A percentile compares a stretch with the other conserved stretches of the same genome.
These are phyloP conservation scores for Cyberlindnera maritima DNA, from an alignment of 805 yeast genomes.

Conservation along the genomic window DNA sequence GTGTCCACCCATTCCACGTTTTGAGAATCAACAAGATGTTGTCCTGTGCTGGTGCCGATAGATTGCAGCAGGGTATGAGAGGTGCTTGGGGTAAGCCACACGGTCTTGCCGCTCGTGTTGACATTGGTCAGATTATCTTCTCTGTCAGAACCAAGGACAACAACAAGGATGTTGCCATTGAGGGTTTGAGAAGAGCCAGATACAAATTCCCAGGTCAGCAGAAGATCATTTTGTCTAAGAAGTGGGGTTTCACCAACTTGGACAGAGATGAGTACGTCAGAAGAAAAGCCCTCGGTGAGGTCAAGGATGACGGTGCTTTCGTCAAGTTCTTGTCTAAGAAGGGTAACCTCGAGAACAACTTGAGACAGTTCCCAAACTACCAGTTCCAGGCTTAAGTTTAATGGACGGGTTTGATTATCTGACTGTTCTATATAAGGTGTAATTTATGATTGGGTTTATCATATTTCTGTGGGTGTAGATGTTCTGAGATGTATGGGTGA, in stretches of 20 bases:
- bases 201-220: slow-evolving; percentile 99
- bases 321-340: slow-evolving; percentile 96
- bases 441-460: slow-evolving; percentile 10
- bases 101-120: slow-evolving; percentile 99
- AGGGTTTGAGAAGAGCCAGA: slow-evolving; percentile 99
- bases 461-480: slow-evolving; percentile 3
- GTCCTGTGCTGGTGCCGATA: slow-evolving; percentile 99
- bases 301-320: slow-evolving; percentile 99
- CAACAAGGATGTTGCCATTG: slow-evolving; percentile 96
- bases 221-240: slow-evolving; percentile 97
- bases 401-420: slow-evolving; percentile 1
- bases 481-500: neutral
- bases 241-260: slow-evolving; percentile 99
- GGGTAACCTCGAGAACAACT: slow-evolving; percentile 93
- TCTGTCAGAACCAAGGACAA: slow-evolving; percentile 98
- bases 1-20: slow-evolving; percentile 99
- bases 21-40: slow-evolving; percentile 99
- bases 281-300: slow-evolving; percentile 92
- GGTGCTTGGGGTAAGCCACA: slow-evolving; percentile 99
- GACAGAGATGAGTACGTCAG: slow-evolving; percentile 96
- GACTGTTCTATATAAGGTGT: slow-evolving; percentile 11
- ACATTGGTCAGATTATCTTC: slow-evolving; percentile 97
- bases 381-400: slow-evolving; percentile 39
- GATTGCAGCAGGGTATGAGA: slow-evolving; percentile 99
- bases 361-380: slow-evolving; percentile 89